phyloP scores from a whole-genome alignment of 306 rosid genomes.

The Gynostemma pentaphyllum region DNA sequence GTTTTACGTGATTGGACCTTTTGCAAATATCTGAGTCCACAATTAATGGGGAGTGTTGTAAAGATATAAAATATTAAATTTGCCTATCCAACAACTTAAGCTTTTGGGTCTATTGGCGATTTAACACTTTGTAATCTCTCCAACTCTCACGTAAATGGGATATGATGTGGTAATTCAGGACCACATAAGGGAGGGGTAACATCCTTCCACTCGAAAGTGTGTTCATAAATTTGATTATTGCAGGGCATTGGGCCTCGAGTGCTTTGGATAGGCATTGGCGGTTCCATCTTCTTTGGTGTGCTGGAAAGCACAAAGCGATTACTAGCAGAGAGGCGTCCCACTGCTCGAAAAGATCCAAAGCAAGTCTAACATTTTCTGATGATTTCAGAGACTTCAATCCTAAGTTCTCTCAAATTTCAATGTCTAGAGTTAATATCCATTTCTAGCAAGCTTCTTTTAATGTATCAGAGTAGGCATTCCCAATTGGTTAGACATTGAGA shows the following conservation, averaged over 20 bases:
- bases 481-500: background rate
- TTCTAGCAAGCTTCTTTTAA: background rate
- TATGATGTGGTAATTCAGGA: background rate
- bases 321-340: slow-evolving; percentile 29
- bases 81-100: no score
- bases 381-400: background rate
- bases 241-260: slow-evolving; percentile 59
- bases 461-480: background rate
- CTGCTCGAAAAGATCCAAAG: slow-evolving; percentile 18
- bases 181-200: background rate
- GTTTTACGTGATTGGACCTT: no score
- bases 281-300: slow-evolving; percentile 38
- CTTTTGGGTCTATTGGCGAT: no score
- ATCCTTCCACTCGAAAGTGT: background rate
- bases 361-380: slow-evolving; percentile 12
- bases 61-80: no score
- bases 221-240: background rate
- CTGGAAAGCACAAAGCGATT: slow-evolving; percentile 35
- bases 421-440: background rate
- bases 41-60: no score
- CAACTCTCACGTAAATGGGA: background rate
- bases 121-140: background rate
- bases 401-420: background rate
- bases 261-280: slow-evolving; percentile 47
- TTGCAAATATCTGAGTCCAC: no score